These are phyloP conservation scores for Trichoderma afroharzianum DNA, from an alignment of 2,329 filamentous ascomycete species.

Conservation along the genomic window DNA sequence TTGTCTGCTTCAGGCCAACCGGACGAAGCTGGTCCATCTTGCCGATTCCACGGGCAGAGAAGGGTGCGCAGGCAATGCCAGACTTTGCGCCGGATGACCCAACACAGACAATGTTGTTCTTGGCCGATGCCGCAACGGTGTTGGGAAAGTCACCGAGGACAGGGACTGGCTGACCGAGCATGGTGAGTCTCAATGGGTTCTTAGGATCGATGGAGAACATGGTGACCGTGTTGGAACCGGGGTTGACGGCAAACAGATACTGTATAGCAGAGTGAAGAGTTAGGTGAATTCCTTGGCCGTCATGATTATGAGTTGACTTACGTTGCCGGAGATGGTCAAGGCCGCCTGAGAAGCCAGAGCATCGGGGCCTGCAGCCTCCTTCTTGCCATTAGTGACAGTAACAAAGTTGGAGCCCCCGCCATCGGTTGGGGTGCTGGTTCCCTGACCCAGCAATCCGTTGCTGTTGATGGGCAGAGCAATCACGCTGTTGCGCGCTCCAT, in stretches of 20 bases:
- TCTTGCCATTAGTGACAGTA: conserved; percentile 31
- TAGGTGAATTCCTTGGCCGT: not conserved
- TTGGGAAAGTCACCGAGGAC: conserved; percentile 51
- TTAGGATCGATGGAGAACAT: conserved; percentile 43
- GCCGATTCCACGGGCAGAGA: conserved; percentile 36
- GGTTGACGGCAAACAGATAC: conserved; percentile 52
- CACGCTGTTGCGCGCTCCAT: conserved; percentile 47
- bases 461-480: conserved; percentile 45
- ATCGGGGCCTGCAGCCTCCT: conserved; percentile 44
- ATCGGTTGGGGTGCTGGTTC: conserved; percentile 42
- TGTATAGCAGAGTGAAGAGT: conserved; percentile 24
- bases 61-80: conserved; percentile 43
- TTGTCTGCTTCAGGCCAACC: conserved; percentile 52
- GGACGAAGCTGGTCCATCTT: conserved; percentile 43
- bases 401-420: conserved; percentile 44
- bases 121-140: conserved; percentile 46
- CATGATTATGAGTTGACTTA: conserved; percentile 29
- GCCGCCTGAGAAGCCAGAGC: conserved; percentile 49
- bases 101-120: conserved; percentile 44
- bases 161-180: conserved; percentile 40
- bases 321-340: conserved; percentile 47
- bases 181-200: conserved; percentile 43
- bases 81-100: conserved; percentile 42
- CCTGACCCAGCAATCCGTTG: conserved; percentile 45
- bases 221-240: conserved; percentile 49